Conservation (phyloP, 2,329 filamentous ascomycete species). For the Aspergillus awamori region DNA sequence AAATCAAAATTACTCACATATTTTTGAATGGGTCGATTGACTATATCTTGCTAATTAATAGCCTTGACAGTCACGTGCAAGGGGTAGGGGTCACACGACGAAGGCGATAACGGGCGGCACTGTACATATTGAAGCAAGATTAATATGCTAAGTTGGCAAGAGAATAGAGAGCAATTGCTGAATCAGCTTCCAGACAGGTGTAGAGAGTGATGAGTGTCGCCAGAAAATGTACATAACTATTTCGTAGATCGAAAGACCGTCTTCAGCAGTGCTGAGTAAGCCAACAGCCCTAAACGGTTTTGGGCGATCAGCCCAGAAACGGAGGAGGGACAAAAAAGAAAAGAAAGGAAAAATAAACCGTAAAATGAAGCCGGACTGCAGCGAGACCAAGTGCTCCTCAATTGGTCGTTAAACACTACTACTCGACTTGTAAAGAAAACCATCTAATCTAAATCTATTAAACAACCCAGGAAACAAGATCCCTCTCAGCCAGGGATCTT, state of each 20-base stretch:
- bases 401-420: background rate
- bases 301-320: background rate
- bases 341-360: background rate
- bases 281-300: conserved; percentile 2
- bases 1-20: too few relatives aligned
- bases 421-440: background rate
- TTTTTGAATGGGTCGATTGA: too few relatives aligned
- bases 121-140: background rate
- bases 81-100: too few relatives aligned
- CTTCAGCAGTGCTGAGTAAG: background rate
- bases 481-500: conserved; percentile 21
- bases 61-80: too few relatives aligned
- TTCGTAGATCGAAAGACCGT: background rate
- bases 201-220: background rate
- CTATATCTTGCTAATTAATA: too few relatives aligned
- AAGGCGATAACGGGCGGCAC: too few relatives aligned
- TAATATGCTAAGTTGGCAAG: background rate
- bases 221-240: background rate
- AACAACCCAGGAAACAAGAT: conserved; percentile 13
- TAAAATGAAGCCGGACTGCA: conserved; percentile 1
- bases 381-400: conserved; percentile 2
- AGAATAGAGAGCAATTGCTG: too few relatives aligned
- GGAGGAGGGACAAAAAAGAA: background rate
- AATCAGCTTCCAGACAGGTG: too few relatives aligned
- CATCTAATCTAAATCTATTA: background rate